phyloP scores from a whole-genome alignment of 1,284 basidiomycete species.

The Trametes hirsuta region DNA sequence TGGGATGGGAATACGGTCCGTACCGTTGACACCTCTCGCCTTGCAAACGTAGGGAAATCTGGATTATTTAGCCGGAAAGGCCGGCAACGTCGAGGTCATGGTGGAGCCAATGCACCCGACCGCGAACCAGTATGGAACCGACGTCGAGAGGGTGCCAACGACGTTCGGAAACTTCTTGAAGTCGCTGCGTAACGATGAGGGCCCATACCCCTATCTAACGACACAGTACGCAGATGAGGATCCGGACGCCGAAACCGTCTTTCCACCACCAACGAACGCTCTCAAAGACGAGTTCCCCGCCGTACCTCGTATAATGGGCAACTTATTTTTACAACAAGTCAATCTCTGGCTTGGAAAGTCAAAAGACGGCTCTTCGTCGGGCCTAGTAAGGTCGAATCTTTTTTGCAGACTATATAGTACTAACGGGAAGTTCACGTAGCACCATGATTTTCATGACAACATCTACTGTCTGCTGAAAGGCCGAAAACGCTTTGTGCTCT shows the following conservation, averaged over 20 bases:
- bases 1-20: too few relatives aligned
- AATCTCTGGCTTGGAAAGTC: slow-evolving; percentile 39
- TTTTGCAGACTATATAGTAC: neutral
- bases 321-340: slow-evolving; percentile 37
- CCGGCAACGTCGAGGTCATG: slow-evolving; percentile 32
- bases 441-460: slow-evolving; percentile 42
- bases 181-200: slow-evolving; percentile 25
- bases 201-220: slow-evolving; percentile 35
- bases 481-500: slow-evolving; percentile 39
- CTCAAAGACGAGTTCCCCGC: slow-evolving; percentile 35
- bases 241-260: slow-evolving; percentile 32
- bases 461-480: slow-evolving; percentile 38
- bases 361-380: slow-evolving; percentile 35
- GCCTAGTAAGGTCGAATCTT: slow-evolving; percentile 28
- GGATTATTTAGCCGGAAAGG: slow-evolving; percentile 30
- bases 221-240: slow-evolving; percentile 39
- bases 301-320: slow-evolving; percentile 37
- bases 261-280: slow-evolving; percentile 36
- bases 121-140: slow-evolving; percentile 35
- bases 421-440: slow-evolving; percentile 19
- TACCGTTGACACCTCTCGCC: neutral
- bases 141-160: slow-evolving; percentile 32
- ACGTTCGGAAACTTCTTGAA: slow-evolving; percentile 32
- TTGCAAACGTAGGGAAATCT: slow-evolving; percentile 30
- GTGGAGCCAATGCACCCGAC: slow-evolving; percentile 37